Base-by-base conservation (phyloP, 208 protist species). In the Acanthamoeba triangularis region DNA sequence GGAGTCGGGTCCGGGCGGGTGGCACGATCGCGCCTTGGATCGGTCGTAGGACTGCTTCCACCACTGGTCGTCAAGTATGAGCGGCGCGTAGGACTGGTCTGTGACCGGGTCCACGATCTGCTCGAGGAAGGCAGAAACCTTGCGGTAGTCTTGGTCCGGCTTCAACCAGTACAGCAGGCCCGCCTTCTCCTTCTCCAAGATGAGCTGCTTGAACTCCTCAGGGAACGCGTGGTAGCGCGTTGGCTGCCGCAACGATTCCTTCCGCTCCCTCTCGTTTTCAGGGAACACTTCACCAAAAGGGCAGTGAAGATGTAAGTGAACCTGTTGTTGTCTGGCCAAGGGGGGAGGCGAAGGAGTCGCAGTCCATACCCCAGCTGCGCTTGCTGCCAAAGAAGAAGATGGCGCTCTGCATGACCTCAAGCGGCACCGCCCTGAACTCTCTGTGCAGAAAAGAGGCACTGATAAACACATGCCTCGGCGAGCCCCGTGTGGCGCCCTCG, bases 381-480 rank as follows among this genome's bases (percentile, higher is more conserved):
- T 93, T 74, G 44, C 59, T 85, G 61, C 88, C 88, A 37, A 93
- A 93, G 61, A 93, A 93, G 52, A 93, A 93, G 67, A 93, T 80
- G 44, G 88, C 59, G 20, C 44, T 28, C 3, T 28, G 23, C 88
- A 93, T 93, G 14, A 93, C 88, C 14, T 63, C 52, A 78, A 14
- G 30, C 13, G 88, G 88, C 44, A 93, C 52, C 30, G 11, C 52
- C 47, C 41, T 93, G 23, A 87, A 93, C 61, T 87, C 59, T 1
- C 52, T 16, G 18, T 61, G 80, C 23, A 93, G 88, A 30, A 87
- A 80, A 13, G 88, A 85, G 23, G 88, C 88, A 49, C 61, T 87
- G 88, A 93, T 93, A 20, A 49, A 93, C 18, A 93, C 67, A 18
- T 54, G 49, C 14, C 49, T 28, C 54, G 56, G 47, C 87, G 87